Percentiles rank a stretch among this genome's conserved stretches.
These are phyloP conservation scores for Alternaria brassicicola DNA, from an alignment of 2,329 filamentous ascomycete genomes.

Conservation along the genomic window DNA sequence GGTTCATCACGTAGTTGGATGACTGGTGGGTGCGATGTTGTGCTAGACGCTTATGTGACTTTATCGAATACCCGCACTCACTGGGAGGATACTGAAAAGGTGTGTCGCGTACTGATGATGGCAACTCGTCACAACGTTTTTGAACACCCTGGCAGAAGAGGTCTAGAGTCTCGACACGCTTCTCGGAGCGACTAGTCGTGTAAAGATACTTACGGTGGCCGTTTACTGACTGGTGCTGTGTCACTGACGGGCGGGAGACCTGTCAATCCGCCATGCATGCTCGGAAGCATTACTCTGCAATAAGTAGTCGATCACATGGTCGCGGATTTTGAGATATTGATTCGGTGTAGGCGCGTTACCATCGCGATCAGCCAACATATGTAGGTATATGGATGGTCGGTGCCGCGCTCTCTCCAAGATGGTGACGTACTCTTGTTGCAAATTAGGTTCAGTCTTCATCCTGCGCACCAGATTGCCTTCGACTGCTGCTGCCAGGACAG, in stretches of 20 bases:
- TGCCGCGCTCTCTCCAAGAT: conserved; percentile 27
- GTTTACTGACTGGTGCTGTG: conserved; percentile 1
- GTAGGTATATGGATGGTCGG: conserved; percentile 40
- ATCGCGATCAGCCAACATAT: conserved; percentile 29
- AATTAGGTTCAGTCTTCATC: conserved; percentile 12
- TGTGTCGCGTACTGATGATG: conserved; percentile 10
- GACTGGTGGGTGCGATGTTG: conserved; percentile 32
- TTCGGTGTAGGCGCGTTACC: conserved; percentile 30
- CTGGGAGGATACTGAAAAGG: conserved; percentile 28
- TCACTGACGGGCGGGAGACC: conserved; percentile 13
- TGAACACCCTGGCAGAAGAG: conserved; percentile 27
- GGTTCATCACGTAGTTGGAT: conserved; percentile 42
- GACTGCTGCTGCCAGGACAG: conserved; percentile 32
- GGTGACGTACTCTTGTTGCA: conserved; percentile 27
- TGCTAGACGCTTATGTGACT: conserved; percentile 24
- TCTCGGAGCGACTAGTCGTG: conserved; percentile 20
- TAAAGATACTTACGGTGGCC: conserved; percentile 37
- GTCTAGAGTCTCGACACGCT: conserved; percentile 20
- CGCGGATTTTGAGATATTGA: conserved; percentile 30
- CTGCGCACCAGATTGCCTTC: conserved; percentile 29
- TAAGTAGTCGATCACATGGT: conserved; percentile 29
- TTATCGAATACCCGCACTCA: conserved; percentile 36
- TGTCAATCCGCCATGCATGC: conserved; percentile 28
- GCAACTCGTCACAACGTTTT: conserved; percentile 19
- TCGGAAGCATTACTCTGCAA: neutral